Base-by-base conservation (phyloP, 2,329 filamentous ascomycete genomes). In the Aspergillus aculeatus region DNA sequence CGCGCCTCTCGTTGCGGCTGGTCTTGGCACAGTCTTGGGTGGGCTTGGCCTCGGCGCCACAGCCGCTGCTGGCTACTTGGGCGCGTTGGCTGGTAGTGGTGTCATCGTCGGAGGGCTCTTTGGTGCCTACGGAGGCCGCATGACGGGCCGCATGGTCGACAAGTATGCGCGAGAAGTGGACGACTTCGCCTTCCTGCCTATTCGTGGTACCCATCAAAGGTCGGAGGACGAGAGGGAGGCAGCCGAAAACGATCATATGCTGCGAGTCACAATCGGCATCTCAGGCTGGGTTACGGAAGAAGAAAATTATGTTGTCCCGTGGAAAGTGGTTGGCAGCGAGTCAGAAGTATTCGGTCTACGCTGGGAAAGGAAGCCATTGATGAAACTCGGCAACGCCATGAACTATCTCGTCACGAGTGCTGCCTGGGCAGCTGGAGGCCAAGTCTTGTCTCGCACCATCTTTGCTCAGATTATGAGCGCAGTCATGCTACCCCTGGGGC, bases 101-200 rank as follows among this genome's bases (percentile, higher is more conserved):
- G 84, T 95, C 16, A 81, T 92, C 47, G 89, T 96, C 31, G 94
- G 93, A 16, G 86, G 89, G 41, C 79, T 98, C 44, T 97, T 98
- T 70, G 95, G 95, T 9, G 91, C 95, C n/a, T 96, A 96, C 71
- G 90, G 90, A 48, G 87, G 89, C 1, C 86, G 88, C 38, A 93
- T 96, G 82, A 90, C 90, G 0, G 86, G 88, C 55, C 89, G 92
- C 73, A 91, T 93, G 82, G 90, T 97, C 82, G 91, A 96, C 64
- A 83, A 88, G n/a, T 96, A 96, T 72, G 85, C 89, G 11, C 87
- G 87, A 66, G 92, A 96, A 64, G 88, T 98, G 16, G 87, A 91
- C 68, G 93, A 98, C 70, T 96, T 97, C 74, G 91, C 86, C 0
- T 91, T 98, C 68, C 77, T 96, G 11, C 90, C 92, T 0, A 80